Evolutionary conservation across 495 filamentous ascomycete species (phyloP).

Genomic region (Tuber calosporum): DNA sequence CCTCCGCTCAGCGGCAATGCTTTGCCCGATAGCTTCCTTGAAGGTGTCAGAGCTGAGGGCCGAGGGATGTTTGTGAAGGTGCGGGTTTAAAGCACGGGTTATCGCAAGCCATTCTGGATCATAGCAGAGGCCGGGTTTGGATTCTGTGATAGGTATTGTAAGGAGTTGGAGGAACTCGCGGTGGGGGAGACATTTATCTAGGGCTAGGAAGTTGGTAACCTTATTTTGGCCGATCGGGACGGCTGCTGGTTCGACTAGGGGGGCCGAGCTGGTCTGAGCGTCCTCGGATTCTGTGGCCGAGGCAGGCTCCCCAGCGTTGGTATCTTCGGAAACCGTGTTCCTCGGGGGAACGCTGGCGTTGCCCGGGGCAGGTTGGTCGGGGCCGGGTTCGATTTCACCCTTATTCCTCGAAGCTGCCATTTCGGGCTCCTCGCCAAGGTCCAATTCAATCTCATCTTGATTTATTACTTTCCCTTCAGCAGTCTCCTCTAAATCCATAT

Average conservation of each 20-base stretch:
- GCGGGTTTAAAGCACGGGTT: slow-evolving; percentile 64
- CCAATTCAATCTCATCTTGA: slow-evolving; percentile 44
- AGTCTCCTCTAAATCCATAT: slow-evolving; percentile 18
- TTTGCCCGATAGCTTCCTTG: slow-evolving; percentile 4
- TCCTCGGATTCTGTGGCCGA: slow-evolving; percentile 50
- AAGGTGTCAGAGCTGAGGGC: slow-evolving; percentile 10
- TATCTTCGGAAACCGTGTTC: slow-evolving; percentile 49
- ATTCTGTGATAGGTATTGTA: slow-evolving; percentile 45
- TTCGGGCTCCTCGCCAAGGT: slow-evolving; percentile 17
- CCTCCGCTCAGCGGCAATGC: slow-evolving; percentile 48
- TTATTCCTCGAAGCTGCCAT: slow-evolving; percentile 41
- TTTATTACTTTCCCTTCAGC: slow-evolving; percentile 40
- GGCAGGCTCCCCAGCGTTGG: slow-evolving; percentile 61
- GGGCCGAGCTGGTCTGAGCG: slow-evolving; percentile 12
- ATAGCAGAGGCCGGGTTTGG: slow-evolving; percentile 56
- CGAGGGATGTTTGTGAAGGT: slow-evolving; percentile 35
- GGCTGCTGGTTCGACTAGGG: slow-evolving; percentile 35
- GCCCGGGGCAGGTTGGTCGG: slow-evolving; percentile 48
- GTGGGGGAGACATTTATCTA: slow-evolving; percentile 77
- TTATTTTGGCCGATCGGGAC: slow-evolving; percentile 59
- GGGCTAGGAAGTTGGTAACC: slow-evolving; percentile 73
- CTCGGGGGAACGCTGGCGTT: slow-evolving; percentile 19
- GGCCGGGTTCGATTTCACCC: slow-evolving; percentile 52
- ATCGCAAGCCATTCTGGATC: slow-evolving; percentile 95
- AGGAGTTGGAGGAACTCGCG: slow-evolving; percentile 76